Evolutionary conservation across 176 grass and related monocot genomes (phyloP), one percentile per base, ranked within the genome.

Genomic region (Chrysopogon serrulatus): DNA sequence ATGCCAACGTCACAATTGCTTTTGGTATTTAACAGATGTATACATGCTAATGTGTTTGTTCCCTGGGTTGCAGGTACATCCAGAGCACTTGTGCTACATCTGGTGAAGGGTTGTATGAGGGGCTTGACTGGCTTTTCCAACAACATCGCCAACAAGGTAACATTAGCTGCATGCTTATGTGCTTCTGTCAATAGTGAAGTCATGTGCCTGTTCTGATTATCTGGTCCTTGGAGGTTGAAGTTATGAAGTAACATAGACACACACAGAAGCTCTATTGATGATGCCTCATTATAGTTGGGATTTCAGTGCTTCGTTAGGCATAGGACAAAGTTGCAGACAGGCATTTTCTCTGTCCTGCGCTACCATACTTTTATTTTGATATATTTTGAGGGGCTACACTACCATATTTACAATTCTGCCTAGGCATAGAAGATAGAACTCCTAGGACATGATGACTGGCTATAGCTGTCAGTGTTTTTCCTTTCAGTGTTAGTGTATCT

Each of bases 121-220:
- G 92, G 7, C 90, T 94, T 89, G 92, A 94, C 44, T 94, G 92
- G 92, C 92, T 94, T 48, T 94, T 37, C 92, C 87, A 94, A 87
- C 92, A 94, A 94, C 90, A 94, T 94, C 30, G 92, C 87, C 71
- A 94, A 40, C 87, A 94, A 94, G 92, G 92, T 94, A 68, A 68
- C 11, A 16, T 65, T 49, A 73, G 47, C 31, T 49, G 36, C 37
- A 56, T 79, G 6, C n/a, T 39, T 34, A 37, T 66, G 18, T 57
- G 0, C 48, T 80, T 54, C 59, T 44, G 30, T 33, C 17, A n/a
- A 67, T 37, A 37, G 1, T 27, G 47, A 61, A 5, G 31, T 27
- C 8, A 28, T 18, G 3, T 41, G 12, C 11, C 49, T 70, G 40
- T 36, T 83, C 35, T 26, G 30, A 53, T 71, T 16, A 1, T 71